Conservation (phyloP, 139 green algal species). For the Chlamydomonas asymmetrica region DNA sequence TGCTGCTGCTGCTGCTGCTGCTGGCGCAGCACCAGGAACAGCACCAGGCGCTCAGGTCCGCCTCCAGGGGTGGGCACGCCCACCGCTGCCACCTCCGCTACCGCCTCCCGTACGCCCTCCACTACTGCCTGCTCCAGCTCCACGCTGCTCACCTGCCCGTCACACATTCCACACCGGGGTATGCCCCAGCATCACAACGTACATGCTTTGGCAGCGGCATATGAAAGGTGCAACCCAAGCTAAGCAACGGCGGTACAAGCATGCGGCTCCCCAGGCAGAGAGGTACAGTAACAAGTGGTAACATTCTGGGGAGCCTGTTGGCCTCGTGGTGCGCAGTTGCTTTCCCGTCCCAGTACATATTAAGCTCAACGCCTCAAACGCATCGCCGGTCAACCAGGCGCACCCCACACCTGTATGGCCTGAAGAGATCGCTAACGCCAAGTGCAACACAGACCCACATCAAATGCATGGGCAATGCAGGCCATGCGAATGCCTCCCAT, state of each 20-base stretch:
- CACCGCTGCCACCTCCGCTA: constrained; percentile 72
- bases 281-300: no score
- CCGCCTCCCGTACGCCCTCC: constrained; percentile 25
- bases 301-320: no score
- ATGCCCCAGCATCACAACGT: no score
- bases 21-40: constrained; percentile 76
- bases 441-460: no score
- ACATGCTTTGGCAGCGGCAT: no score
- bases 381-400: neutral
- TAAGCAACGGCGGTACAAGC: no score
- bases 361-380: neutral
- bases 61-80: constrained; percentile 68
- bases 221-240: no score
- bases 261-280: no score
- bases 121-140: constrained; percentile 85
- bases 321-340: no score
- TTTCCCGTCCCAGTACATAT: no score
- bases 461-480: no score
- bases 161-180: neutral
- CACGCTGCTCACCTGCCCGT: constrained; percentile 76
- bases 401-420: neutral
- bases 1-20: constrained; percentile 9
- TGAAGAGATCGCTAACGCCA: neutral
- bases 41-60: constrained; percentile 81
- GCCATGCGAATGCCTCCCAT: no score